Base-by-base conservation (phyloP, 2,329 filamentous ascomycete genomes). In the Thelonectria discophora region DNA sequence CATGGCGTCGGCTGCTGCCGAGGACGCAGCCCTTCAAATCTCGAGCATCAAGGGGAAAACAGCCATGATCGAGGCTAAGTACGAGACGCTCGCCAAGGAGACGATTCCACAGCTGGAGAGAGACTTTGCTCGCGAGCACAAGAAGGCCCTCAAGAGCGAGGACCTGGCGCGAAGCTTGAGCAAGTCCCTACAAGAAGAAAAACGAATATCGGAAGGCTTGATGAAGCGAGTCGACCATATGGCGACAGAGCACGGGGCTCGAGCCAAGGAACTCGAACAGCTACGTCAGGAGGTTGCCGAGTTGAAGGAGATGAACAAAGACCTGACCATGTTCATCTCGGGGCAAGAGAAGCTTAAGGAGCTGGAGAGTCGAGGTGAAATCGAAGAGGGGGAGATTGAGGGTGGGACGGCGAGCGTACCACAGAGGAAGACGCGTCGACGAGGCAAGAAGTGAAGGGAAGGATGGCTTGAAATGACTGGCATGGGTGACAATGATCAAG, bases 281-380 rank as follows among this genome's bases (percentile, higher is more conserved):
- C 77, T 91, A 4, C 85, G 85, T 69, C 73, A 69, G 13, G 87
- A 93, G 75, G 90, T 91, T 67, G 83, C 80, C 40, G 93, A 97
- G 68, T 78, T 97, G 45, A 87, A 88, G 66, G 93, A 97, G 75
- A 90, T 93, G 83, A 97, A 97, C 73, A 86, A 91, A 13, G 94
- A 97, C 74, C 75, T 97, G 74, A 88, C 84, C 52, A 94, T 97
- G 84, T 97, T 94, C 72, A 94, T 97, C 62, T 91, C 88, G 18
- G 90, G 92, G 0, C 88, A 91, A 76, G 88, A 95, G 77, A 94
- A 93, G 77, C 77, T 97, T 69, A 89, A 86, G 78, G 85, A 89
- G 75, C 78, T 93, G 77, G 86, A 87, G 74, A 85, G 84, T 27
- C 84, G 84, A 67, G 88, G 85, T 0, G 75, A 82, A 66, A 69